phyloP scores from a whole-genome alignment of 2,329 filamentous ascomycete species.

The Mariannaea elegans region DNA sequence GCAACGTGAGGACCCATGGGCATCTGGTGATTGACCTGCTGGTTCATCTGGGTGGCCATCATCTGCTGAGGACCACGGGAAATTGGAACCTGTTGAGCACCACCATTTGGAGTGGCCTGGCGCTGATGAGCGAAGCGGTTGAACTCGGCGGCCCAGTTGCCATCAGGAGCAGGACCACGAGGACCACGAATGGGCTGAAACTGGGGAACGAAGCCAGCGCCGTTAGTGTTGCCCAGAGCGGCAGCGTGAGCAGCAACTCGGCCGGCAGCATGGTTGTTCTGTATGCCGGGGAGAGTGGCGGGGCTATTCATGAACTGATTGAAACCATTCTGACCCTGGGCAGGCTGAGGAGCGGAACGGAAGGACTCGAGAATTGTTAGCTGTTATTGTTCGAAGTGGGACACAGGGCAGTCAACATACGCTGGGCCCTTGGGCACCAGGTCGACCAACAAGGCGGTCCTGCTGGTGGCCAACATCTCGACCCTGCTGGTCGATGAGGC shows the following conservation, averaged over 20 bases:
- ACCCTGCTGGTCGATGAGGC: conserved; percentile 52
- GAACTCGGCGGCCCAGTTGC: conserved; percentile 51
- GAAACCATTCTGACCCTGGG: conserved; percentile 45
- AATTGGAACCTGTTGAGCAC: conserved; percentile 36
- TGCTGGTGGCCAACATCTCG: conserved; percentile 53
- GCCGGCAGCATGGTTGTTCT: conserved; percentile 46
- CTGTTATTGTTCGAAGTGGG: background rate
- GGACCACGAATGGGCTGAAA: conserved; percentile 31
- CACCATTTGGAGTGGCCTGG: conserved; percentile 19
- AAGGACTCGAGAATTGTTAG: conserved; percentile 43
- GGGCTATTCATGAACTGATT: conserved; percentile 46
- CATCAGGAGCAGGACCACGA: conserved; percentile 34
- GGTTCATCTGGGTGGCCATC: background rate
- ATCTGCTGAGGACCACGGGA: conserved; percentile 17
- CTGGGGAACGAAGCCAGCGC: conserved; percentile 31
- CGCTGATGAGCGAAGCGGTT: conserved; percentile 44
- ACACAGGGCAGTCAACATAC: conserved; percentile 38
- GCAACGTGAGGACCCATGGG: conserved; percentile 32
- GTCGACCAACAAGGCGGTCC: conserved; percentile 47
- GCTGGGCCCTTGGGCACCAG: conserved; percentile 38
- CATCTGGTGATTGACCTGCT: conserved; percentile 32
- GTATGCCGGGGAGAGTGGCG: conserved; percentile 40
- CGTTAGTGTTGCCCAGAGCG: conserved; percentile 42
- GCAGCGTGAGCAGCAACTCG: conserved; percentile 47
- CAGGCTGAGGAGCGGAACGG: conserved; percentile 43